phyloP scores from a whole-genome alignment of 805 yeast genomes.

The Wickerhamiella sergipiensis region DNA sequence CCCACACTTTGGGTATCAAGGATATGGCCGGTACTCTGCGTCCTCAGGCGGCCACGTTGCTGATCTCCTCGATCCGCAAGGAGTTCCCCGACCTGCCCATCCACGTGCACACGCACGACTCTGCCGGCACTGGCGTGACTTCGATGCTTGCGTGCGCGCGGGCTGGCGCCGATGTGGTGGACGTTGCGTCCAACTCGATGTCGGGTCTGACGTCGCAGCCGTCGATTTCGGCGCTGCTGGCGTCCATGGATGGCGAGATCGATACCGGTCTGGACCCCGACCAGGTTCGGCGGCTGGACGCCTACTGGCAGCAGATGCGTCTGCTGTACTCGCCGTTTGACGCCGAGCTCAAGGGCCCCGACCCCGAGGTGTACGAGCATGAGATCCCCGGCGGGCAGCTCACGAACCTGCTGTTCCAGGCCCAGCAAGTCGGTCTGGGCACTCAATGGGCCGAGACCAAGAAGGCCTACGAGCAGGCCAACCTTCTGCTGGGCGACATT shows the following conservation, averaged over 20 bases:
- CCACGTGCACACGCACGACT: constrained; percentile 98
- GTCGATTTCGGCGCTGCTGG: constrained; percentile 80
- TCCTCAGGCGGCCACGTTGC: constrained; percentile 79
- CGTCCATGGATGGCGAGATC: constrained; percentile 79
- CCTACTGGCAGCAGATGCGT: constrained; percentile 99
- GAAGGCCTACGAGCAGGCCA: constrained; percentile 85
- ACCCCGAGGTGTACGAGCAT: constrained; percentile 96
- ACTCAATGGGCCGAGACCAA: constrained; percentile 94
- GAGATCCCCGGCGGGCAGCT: constrained; percentile 99
- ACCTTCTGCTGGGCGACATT: constrained; percentile 81
- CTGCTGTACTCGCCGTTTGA: constrained; percentile 91
- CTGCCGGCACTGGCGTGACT: constrained; percentile 99
- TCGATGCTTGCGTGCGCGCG: constrained; percentile 87
- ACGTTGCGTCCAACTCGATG: constrained; percentile 93
- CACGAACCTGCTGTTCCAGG: constrained; percentile 96
- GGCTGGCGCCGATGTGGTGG: constrained; percentile 98
- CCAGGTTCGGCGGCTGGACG: constrained; percentile 69
- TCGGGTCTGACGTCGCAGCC: constrained; percentile 99
- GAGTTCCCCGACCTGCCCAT: constrained; percentile 89
- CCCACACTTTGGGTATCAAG: constrained; percentile 92
- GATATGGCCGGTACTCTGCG: constrained; percentile 99
- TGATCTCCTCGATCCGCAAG: constrained; percentile 69
- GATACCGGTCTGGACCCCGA: constrained; percentile 56
- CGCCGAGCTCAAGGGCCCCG: constrained; percentile 98
- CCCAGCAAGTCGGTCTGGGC: constrained; percentile 96